Conservation (phyloP, 1,139 yeast species). For the Blastobotrys serpentis region DNA sequence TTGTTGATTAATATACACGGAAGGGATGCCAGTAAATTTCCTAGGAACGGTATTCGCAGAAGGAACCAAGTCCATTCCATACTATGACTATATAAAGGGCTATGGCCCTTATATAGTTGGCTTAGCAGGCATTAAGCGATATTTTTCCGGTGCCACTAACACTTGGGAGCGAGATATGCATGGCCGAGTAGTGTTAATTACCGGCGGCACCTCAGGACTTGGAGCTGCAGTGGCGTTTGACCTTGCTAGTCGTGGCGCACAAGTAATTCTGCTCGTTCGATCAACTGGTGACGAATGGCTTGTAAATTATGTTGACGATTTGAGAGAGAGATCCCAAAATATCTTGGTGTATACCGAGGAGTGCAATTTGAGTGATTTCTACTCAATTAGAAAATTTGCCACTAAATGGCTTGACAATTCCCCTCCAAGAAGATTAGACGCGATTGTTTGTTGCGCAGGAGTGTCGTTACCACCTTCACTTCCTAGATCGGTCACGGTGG, state of each 20-base stretch:
- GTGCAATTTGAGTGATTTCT: slow-evolving; percentile 73
- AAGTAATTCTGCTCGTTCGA: slow-evolving; percentile 69
- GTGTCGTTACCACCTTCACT: slow-evolving; percentile 69
- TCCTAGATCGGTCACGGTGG: slow-evolving; percentile 60
- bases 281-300: slow-evolving; percentile 64
- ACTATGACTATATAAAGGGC: slow-evolving; percentile 56
- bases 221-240: slow-evolving; percentile 78
- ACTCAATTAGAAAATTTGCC: slow-evolving; percentile 84
- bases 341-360: slow-evolving; percentile 81
- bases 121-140: slow-evolving; percentile 57
- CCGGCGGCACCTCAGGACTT: slow-evolving; percentile 86
- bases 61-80: slow-evolving; percentile 75
- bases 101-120: slow-evolving; percentile 54
- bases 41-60: slow-evolving; percentile 62
- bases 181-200: slow-evolving; percentile 78
- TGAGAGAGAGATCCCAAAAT: slow-evolving; percentile 68
- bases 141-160: slow-evolving; percentile 73
- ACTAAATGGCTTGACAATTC: slow-evolving; percentile 90
- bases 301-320: slow-evolving; percentile 72
- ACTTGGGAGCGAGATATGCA: slow-evolving; percentile 92
- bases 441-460: slow-evolving; percentile 84
- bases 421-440: slow-evolving; percentile 89
- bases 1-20: neutral
- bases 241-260: slow-evolving; percentile 82
- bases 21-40: slow-evolving; percentile 77